Evolutionary conservation across 164 flowering plant species (phyloP), one percentile per base, ranked within the genome.

Genomic region (Umbellularia californica): DNA sequence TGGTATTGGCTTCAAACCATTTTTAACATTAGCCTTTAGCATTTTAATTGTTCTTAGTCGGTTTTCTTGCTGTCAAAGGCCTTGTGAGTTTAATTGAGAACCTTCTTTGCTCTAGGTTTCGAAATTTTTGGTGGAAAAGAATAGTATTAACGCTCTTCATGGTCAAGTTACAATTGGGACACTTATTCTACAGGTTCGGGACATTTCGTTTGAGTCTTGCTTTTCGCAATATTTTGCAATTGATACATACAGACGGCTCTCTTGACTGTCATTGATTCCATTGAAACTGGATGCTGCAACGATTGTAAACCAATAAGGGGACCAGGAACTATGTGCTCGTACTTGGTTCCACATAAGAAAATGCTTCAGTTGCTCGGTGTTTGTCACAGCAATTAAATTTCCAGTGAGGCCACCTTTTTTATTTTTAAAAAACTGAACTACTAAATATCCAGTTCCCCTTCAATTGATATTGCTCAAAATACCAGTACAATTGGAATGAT

Each of bases 151-250:
- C 80, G 82, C 84, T 71, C 84, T 93, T 78, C 97, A 95, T 83
- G 97, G 96, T 82, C 99, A 95, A 87, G 95, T 95, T 74, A 91
- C 95, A 19, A 92, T 95, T 72, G 99, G 99, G 51, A 92, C 92
- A 55, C 93, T 95, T 65, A 95, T 95, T 74, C 87, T 95, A 75
- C 99, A 95, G 98, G 99, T 93, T 77, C 28, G 47, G 27, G 7
- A 28, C 41, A 67, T 67, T 70, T 19, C 64, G 51, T 68, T 74
- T 76, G 63, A 12, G 64, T 24, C 47, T 50, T 80, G 17, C 7
- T 71, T 72, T 74, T 50, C 41, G 2, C 20, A 52, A 52, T 17
- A 23, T 51, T 28, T 7, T 55, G 60, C 3, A 55, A 55, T 55
- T 55, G n/a, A 15, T 20, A 15, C 60, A 55, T 4, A 55, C n/a